These are phyloP conservation scores for Globisporangium irregulare DNA, from an alignment of 352 stramenopile genomes.

Conservation along the genomic window DNA sequence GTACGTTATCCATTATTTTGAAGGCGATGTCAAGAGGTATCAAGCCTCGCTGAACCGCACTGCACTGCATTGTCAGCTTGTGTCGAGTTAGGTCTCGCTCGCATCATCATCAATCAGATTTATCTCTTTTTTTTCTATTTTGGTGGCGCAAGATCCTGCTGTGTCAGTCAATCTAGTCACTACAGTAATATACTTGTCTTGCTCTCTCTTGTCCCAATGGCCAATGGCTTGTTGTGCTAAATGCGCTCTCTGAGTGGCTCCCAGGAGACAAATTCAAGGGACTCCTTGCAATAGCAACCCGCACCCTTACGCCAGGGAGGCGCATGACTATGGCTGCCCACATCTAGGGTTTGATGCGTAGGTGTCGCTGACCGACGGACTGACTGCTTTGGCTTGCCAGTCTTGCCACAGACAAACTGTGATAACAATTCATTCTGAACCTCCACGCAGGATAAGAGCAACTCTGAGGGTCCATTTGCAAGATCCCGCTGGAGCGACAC, in stretches of 20 bases:
- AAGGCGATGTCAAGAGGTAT: not conserved
- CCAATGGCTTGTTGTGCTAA: not conserved
- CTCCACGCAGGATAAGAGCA: not conserved
- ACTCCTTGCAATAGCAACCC: not conserved
- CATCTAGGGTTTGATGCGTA: not conserved
- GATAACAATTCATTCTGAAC: not conserved
- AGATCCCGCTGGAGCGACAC: too few species aligned
- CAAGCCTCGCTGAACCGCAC: not conserved
- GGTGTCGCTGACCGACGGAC: not conserved
- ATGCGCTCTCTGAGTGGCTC: not conserved
- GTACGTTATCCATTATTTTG: not conserved
- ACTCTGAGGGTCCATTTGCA: not conserved
- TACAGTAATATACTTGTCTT: too few species aligned
- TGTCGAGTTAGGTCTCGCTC: not conserved
- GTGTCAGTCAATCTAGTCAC: not conserved
- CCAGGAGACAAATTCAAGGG: not conserved
- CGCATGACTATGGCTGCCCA: not conserved
- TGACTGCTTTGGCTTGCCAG: not conserved
- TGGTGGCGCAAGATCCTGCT: not conserved
- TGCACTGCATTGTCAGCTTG: not conserved
- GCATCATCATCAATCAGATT: not conserved
- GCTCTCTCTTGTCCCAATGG: not conserved
- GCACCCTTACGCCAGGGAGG: not conserved
- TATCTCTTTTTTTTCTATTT: not conserved
- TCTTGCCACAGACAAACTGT: not conserved